These are phyloP conservation scores for Taxawa tesnikishii DNA, from an alignment of 2,329 filamentous ascomycete genomes.

Conservation along the genomic window DNA sequence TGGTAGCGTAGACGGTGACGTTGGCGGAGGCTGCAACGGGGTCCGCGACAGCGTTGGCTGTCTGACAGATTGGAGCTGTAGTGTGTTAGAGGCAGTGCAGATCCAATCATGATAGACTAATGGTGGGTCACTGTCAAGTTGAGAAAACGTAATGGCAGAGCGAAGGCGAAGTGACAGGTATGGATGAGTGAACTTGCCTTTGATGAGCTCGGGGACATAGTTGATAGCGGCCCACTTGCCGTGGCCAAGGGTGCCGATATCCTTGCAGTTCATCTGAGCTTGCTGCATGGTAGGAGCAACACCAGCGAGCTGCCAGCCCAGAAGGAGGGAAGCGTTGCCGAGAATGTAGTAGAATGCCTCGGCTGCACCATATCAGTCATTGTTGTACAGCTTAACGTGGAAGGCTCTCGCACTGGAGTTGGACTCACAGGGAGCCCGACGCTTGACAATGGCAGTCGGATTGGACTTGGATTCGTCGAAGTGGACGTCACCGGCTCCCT, in stretches of 20 bases:
- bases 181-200: slow-evolving; percentile 3
- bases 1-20: slow-evolving; percentile 11
- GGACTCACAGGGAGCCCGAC: too few relatives aligned
- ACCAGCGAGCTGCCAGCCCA: slow-evolving; percentile 18
- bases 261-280: slow-evolving; percentile 11
- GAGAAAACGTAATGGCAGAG: background rate
- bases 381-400: too few relatives aligned
- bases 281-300: too few relatives aligned
- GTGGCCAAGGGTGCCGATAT: slow-evolving; percentile 9
- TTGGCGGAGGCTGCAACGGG: slow-evolving; percentile 10
- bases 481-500: too few relatives aligned
- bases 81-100: background rate
- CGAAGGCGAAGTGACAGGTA: too few relatives aligned
- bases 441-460: too few relatives aligned
- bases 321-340: slow-evolving; percentile 13
- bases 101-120: too few relatives aligned
- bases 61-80: slow-evolving; percentile 11
- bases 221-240: slow-evolving; percentile 12
- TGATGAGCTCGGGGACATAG: slow-evolving; percentile 10
- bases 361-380: background rate
- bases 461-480: too few relatives aligned
- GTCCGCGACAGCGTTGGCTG: slow-evolving; percentile 7
- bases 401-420: too few relatives aligned
- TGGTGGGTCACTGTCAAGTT: too few relatives aligned
- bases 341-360: slow-evolving; percentile 4